These are phyloP conservation scores for Daldinia vernicosa DNA, from an alignment of 495 filamentous ascomycete genomes.

Conservation along the genomic window DNA sequence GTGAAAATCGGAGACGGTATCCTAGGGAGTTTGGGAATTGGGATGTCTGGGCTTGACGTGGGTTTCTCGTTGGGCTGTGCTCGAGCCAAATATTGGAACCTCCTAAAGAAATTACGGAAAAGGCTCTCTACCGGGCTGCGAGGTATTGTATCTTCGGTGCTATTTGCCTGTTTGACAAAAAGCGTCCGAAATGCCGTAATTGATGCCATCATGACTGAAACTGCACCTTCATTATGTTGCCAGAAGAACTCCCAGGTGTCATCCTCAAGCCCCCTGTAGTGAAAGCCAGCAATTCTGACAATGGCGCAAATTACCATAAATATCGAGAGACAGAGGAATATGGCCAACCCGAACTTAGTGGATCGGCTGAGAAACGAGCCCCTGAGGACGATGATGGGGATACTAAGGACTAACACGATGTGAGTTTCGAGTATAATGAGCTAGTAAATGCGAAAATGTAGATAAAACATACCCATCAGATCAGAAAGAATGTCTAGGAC, in stretches of 20 bases:
- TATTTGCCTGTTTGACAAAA: conserved; percentile 1
- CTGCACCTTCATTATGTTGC: conserved; percentile 29
- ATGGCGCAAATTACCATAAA: conserved; percentile 33
- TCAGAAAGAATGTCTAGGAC: conserved; percentile 28
- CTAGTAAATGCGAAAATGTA: background rate
- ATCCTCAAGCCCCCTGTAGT: conserved; percentile 20
- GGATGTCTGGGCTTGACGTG: background rate
- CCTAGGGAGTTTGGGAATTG: background rate
- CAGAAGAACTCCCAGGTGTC: conserved; percentile 36
- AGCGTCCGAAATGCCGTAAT: conserved; percentile 33
- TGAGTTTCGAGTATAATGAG: background rate
- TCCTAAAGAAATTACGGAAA: background rate
- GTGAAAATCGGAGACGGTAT: conserved; percentile 13
- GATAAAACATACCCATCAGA: conserved; percentile 19
- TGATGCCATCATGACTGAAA: conserved; percentile 33
- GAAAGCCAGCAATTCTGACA: conserved; percentile 15
- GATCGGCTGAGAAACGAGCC: conserved; percentile 24
- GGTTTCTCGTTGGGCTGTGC: background rate
- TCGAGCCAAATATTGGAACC: background rate
- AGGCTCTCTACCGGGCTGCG: background rate
- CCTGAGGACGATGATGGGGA: conserved; percentile 31
- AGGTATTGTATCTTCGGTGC: background rate
- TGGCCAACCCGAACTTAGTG: conserved; percentile 26
- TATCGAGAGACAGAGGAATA: conserved; percentile 30
- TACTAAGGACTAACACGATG: conserved; percentile 18